A percentile compares a stretch with the other conserved stretches of the same genome.
Evolutionary conservation across 768 basidiomycete species (phyloP).

Genomic region (Sarcodon sp.): DNA sequence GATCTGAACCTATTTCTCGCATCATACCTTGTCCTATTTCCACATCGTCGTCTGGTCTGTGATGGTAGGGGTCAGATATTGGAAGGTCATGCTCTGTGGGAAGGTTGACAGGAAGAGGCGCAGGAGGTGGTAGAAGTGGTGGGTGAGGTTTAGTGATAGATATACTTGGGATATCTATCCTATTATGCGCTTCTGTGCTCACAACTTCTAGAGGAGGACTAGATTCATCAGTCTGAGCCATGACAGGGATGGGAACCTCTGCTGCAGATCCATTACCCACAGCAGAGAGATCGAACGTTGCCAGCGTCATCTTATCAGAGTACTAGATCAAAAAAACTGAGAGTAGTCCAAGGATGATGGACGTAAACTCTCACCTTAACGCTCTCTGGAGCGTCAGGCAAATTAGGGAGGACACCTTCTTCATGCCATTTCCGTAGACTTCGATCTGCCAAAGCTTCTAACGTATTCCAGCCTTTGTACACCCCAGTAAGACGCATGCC

Average conservation of each 20-base stretch:
- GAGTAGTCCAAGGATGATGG: background rate
- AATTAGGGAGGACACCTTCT: conserved; percentile 52
- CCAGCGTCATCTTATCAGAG: background rate
- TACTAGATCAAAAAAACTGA: background rate
- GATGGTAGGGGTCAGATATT: background rate
- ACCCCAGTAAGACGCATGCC: conserved; percentile 68
- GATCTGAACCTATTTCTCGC: conserved; percentile 4
- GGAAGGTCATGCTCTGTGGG: conserved; percentile 44
- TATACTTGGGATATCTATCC: conserved; percentile 33
- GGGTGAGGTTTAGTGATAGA: conserved; percentile 44
- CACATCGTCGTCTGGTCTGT: conserved; percentile 2
- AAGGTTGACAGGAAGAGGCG: conserved; percentile 55
- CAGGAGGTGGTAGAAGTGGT: conserved; percentile 21
- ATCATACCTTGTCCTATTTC: conserved; percentile 8
- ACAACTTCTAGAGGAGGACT: conserved; percentile 3
- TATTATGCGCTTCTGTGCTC: conserved; percentile 9
- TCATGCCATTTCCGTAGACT: conserved; percentile 83
- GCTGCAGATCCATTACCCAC: conserved; percentile 24
- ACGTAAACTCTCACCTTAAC: conserved; percentile 2
- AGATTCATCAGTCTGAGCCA: conserved; percentile 19
- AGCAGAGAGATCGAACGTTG: background rate
- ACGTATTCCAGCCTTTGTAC: conserved; percentile 84
- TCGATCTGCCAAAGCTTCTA: conserved; percentile 89
- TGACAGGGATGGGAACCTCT: conserved; percentile 52
- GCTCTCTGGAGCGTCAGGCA: conserved; percentile 28